Evolutionary conservation across 495 filamentous ascomycete genomes (phyloP).

Genomic region (Aspergillus leporis): DNA sequence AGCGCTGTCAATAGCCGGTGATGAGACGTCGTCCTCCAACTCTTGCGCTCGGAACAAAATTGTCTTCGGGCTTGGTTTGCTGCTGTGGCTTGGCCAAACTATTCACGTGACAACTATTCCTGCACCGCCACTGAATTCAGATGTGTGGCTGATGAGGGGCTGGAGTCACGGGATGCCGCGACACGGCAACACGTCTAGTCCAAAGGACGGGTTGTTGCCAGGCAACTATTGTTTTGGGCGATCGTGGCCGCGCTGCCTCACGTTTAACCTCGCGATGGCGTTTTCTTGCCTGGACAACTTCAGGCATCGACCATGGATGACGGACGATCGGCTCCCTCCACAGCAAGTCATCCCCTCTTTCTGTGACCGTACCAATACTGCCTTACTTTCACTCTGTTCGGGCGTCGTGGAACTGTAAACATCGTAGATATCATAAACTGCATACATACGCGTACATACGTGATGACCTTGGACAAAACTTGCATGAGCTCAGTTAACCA

Average conservation of each 20-base stretch:
- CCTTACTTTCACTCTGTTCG: slow-evolving; percentile 5
- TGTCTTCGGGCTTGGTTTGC: slow-evolving; percentile 20
- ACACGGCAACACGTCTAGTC: slow-evolving; percentile 16
- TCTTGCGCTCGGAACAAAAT: slow-evolving; percentile 21
- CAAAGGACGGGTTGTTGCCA: slow-evolving; percentile 17
- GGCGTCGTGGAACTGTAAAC: neutral
- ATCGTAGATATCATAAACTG: slow-evolving; percentile 1
- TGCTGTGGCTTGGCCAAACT: slow-evolving; percentile 12
- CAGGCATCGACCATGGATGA: slow-evolving; percentile 20
- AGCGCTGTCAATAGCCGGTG: slow-evolving; percentile 13
- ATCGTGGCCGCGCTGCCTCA: slow-evolving; percentile 20
- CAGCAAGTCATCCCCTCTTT: slow-evolving; percentile 8
- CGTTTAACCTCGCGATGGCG: slow-evolving; percentile 25
- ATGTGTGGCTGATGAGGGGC: slow-evolving; percentile 10
- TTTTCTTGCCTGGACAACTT: slow-evolving; percentile 20
- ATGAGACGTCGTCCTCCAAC: slow-evolving; percentile 6
- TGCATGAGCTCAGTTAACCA: neutral
- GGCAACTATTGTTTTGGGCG: slow-evolving; percentile 23
- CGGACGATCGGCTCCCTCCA: slow-evolving; percentile 14
- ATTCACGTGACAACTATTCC: slow-evolving; percentile 9
- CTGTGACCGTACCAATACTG: slow-evolving; percentile 28
- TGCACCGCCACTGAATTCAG: slow-evolving; percentile 17
- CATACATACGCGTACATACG: slow-evolving; percentile 7
- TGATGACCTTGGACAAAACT: neutral
- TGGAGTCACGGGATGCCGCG: slow-evolving; percentile 22